These are phyloP conservation scores for Pisolithus sp. DNA, from an alignment of 768 basidiomycete species.

Conservation along the genomic window DNA sequence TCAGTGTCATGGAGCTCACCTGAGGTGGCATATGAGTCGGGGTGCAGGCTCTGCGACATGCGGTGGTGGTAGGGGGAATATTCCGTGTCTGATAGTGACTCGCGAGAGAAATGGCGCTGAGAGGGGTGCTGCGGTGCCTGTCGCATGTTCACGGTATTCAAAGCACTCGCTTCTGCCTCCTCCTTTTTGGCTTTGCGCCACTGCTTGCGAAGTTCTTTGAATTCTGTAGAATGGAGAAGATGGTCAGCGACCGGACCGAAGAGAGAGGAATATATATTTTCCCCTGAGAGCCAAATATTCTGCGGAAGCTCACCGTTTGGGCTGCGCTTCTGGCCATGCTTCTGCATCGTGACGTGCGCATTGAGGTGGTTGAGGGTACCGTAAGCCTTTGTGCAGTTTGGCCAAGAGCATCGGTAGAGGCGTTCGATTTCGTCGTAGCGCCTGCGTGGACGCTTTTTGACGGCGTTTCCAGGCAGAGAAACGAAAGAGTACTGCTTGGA, in stretches of 20 bases:
- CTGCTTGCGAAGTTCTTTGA: slow-evolving; percentile 94
- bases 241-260: slow-evolving; percentile 2
- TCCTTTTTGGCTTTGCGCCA: slow-evolving; percentile 96
- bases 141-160: slow-evolving; percentile 8
- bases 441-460: slow-evolving; percentile 79
- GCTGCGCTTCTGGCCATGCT: slow-evolving; percentile 85
- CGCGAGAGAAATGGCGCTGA: slow-evolving; percentile 17
- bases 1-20: slow-evolving; percentile 18
- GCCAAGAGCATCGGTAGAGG: slow-evolving; percentile 82
- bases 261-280: slow-evolving; percentile 2
- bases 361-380: slow-evolving; percentile 97
- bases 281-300: not conserved
- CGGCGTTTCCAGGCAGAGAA: slow-evolving; percentile 69
- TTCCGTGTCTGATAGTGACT: slow-evolving; percentile 23
- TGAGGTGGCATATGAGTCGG: slow-evolving; percentile 10
- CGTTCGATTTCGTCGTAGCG: slow-evolving; percentile 95
- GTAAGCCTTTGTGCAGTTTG: slow-evolving; percentile 74
- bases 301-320: slow-evolving; percentile 64
- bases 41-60: slow-evolving; percentile 22
- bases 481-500: slow-evolving; percentile 80
- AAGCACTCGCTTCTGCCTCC: slow-evolving; percentile 25
- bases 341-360: slow-evolving; percentile 97
- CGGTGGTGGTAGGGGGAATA: slow-evolving; percentile 14
- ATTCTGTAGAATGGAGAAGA: slow-evolving; percentile 53
- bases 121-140: slow-evolving; percentile 12